Evolutionary conservation across 148 eudicot species (phyloP).

Genomic region (Heliamphora exappendiculata): DNA sequence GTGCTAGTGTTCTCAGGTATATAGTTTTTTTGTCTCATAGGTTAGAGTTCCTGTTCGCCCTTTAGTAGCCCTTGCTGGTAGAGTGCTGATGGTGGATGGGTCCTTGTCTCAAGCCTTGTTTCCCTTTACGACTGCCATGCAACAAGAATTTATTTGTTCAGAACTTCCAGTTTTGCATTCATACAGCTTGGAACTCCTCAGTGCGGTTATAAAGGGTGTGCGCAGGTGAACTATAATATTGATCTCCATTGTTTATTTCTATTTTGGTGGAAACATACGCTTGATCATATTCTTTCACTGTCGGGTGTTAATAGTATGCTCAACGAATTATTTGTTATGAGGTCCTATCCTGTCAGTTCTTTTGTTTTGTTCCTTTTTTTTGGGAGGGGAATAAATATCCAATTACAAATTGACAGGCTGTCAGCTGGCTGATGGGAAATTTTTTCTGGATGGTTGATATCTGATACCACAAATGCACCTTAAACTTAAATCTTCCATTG

Average conservation of each 20-base stretch:
- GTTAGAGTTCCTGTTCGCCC: slow-evolving; percentile 60
- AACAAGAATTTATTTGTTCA: slow-evolving; percentile 69
- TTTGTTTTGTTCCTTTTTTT: background rate
- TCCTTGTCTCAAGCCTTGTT: slow-evolving; percentile 43
- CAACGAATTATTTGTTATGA: background rate
- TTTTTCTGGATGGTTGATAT: background rate
- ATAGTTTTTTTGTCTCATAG: slow-evolving; percentile 27
- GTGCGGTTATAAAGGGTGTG: slow-evolving; percentile 49
- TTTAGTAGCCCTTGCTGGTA: slow-evolving; percentile 46
- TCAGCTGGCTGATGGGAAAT: background rate
- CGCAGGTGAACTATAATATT: slow-evolving; percentile 44
- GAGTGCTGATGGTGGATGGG: slow-evolving; percentile 84
- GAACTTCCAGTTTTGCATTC: slow-evolving; percentile 74
- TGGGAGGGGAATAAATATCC: background rate
- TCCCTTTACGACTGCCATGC: slow-evolving; percentile 61
- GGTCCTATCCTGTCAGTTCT: background rate
- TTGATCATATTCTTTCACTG: background rate
- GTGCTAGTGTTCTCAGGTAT: background rate
- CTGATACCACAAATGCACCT: background rate
- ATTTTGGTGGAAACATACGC: background rate
- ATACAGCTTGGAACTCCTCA: slow-evolving; percentile 53
- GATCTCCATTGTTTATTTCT: background rate
- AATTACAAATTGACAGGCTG: background rate
- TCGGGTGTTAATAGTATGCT: background rate
- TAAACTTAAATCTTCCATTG: too few relatives aligned